phyloP scores from a whole-genome alignment of 306 rosid species.

The Arachis hypogaea region DNA sequence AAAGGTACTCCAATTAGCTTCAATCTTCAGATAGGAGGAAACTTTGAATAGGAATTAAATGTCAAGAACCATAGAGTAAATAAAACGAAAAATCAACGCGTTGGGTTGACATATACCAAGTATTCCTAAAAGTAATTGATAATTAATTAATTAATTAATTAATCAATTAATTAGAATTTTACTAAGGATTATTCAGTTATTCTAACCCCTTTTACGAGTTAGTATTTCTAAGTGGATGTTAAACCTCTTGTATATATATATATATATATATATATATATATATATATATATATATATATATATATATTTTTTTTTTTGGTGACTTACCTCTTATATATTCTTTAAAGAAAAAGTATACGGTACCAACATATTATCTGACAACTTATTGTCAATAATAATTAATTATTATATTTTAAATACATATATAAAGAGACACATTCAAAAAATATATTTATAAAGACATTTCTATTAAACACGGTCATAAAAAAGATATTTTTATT shows the following conservation, averaged over 20 bases:
- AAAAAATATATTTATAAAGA: no score
- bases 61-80: not conserved
- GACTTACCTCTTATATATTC: no score
- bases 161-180: not conserved
- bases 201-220: not conserved
- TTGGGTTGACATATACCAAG: conserved; percentile 13
- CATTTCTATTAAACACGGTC: no score
- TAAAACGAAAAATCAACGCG: not conserved
- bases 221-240: not conserved
- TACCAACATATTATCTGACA: no score
- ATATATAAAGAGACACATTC: no score
- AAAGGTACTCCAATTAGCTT: conserved; percentile 11
- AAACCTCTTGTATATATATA: not conserved
- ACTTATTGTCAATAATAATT: no score
- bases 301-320: no score
- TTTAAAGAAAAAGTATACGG: no score
- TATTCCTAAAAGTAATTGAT: not conserved
- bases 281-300: not conserved
- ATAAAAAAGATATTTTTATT: no score
- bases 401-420: no score
- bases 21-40: conserved; percentile 18
- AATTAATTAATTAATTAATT: not conserved
- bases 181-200: not conserved
- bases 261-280: no score
- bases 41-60: conserved; percentile 24